Evolutionary conservation across 441 rosid species (phyloP).

Genomic region (Brassica hybrid): DNA sequence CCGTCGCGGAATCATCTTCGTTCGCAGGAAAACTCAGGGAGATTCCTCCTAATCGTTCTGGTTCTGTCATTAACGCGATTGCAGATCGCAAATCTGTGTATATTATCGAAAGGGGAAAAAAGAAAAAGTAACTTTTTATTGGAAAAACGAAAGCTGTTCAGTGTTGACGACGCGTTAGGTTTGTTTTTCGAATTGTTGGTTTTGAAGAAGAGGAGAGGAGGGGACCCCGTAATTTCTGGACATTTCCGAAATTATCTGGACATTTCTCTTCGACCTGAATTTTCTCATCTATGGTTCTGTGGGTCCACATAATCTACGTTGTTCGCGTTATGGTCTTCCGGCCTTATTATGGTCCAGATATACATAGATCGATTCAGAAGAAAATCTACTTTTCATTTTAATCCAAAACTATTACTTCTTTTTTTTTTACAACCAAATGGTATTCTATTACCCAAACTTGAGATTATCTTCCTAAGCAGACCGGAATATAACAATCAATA

Average conservation of each 20-base stretch:
- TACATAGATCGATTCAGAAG: not conserved
- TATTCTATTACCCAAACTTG: no score
- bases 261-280: no score
- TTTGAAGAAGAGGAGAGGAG: constrained; percentile 9
- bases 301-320: not conserved
- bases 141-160: constrained; percentile 7
- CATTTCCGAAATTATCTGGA: no score
- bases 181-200: constrained; percentile 17
- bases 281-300: constrained; percentile 1
- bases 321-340: not conserved
- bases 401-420: no score
- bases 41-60: constrained; percentile 40
- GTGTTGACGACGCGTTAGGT: constrained; percentile 23
- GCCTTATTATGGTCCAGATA: not conserved
- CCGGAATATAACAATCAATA: no score
- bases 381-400: no score
- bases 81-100: constrained; percentile 26
- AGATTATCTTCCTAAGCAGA: no score
- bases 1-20: constrained; percentile 34
- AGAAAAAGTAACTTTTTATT: not conserved
- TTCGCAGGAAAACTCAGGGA: constrained; percentile 37
- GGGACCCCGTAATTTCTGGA: constrained; percentile 34
- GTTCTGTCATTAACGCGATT: constrained; percentile 39
- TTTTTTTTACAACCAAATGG: no score
- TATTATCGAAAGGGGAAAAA: no score